Evolutionary conservation across 2,329 filamentous ascomycete species (phyloP), one percentile per base, ranked within the genome.

Genomic region (Neophaeococcomyces mojaviensis): DNA sequence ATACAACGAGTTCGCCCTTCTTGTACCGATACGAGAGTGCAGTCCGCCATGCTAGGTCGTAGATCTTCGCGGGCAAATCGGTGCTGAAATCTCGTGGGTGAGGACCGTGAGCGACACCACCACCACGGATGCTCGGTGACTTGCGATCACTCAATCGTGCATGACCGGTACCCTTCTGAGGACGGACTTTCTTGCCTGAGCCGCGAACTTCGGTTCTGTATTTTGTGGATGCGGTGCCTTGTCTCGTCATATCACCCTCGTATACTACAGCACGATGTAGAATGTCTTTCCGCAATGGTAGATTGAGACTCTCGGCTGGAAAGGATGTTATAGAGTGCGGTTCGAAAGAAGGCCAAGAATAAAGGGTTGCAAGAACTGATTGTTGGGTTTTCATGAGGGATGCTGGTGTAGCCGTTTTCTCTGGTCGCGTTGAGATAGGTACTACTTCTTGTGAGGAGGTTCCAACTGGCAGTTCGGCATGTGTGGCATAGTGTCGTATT

Each of bases 11-110:
- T 70, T 97, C 87, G 39, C 89, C 92, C 55, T 82, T 80, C 55
- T 83, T 76, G 68, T 92, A 97, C 49, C 92, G 81, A 71, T 95
- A 94, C 61, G 85, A 92, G 54, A 98, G 76, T 9, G 92, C 92
- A 35, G 86, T 97, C 62, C 92, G 81, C 87, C 88, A 97, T 8
- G 92, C 92, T 58, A 94, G 76, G 67, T 97, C 89, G 70, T 98
- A 98, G 39, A 95, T 79, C 71, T 97, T 97, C 62, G 77, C 77
- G 58, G 84, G 88, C 46, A 98, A 73, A 13, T 77, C 77, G 18
- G 89, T 94, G 49, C 79, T 79, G 62, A 98, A 98, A 69, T 97
- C 88, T 63, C 92, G 78, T 20, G 89, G 89, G 58, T 89, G 82
- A 22, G 92, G 92, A n/a, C 92, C 92, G 60, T 88, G 87, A 0